These are phyloP conservation scores for Apiotrichum gracile DNA, from an alignment of 1,284 basidiomycete genomes.

Conservation along the genomic window DNA sequence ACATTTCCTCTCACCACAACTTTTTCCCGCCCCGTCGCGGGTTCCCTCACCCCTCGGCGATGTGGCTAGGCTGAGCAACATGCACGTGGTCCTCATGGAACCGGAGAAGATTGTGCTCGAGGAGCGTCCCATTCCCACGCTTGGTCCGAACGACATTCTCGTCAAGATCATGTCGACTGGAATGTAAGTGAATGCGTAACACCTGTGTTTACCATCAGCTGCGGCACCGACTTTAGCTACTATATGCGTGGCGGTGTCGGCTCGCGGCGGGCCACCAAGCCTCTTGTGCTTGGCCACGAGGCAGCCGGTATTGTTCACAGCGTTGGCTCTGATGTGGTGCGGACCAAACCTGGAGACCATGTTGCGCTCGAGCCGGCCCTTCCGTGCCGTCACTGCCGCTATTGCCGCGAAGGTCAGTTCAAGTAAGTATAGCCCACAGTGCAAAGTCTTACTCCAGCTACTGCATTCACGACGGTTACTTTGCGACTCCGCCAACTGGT, in stretches of 20 bases:
- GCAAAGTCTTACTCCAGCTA: constrained; percentile 5
- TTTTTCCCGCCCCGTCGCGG: too few relatives aligned
- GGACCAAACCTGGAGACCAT: constrained; percentile 33
- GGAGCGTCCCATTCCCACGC: constrained; percentile 14
- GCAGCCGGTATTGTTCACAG: constrained; percentile 35
- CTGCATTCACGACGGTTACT: constrained; percentile 15
- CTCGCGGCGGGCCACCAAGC: constrained; percentile 34
- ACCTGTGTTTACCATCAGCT: constrained; percentile 4
- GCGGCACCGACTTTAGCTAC: constrained; percentile 19
- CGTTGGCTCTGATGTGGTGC: constrained; percentile 18
- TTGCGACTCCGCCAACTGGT: constrained; percentile 21
- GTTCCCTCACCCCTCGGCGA: too few relatives aligned
- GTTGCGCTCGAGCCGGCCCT: constrained; percentile 46
- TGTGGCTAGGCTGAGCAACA: too few relatives aligned
- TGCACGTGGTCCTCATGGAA: constrained; percentile 11
- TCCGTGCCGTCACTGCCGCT: constrained; percentile 39
- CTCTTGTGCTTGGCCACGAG: constrained; percentile 45
- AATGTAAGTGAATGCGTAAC: constrained; percentile 6
- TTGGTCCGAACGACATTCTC: constrained; percentile 16
- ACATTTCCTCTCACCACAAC: too few relatives aligned
- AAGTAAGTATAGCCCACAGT: constrained; percentile 4
- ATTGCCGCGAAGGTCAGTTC: constrained; percentile 27
- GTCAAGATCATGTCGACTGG: constrained; percentile 26
- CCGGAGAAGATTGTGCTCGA: constrained; percentile 14
- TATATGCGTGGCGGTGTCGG: constrained; percentile 34